Evolutionary conservation across 192 early-diverging fungal genomes (phyloP).

Genomic region (Obelidium mucronatum): DNA sequence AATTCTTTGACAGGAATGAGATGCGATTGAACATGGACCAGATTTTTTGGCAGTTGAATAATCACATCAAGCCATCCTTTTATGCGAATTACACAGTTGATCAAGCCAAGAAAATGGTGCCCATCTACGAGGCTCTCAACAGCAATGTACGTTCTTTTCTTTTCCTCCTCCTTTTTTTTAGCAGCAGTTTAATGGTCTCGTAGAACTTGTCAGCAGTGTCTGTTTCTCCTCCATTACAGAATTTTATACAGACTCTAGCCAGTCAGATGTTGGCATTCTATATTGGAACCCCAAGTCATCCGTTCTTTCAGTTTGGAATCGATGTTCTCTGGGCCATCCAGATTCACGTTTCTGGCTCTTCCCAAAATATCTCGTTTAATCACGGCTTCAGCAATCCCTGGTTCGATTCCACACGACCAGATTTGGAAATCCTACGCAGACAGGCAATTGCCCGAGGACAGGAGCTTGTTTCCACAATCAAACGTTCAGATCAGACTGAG

Average conservation of each 20-base stretch:
- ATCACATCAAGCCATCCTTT: neutral
- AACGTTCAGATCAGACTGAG: neutral
- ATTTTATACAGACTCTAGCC: slow-evolving; percentile 5
- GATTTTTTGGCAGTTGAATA: neutral
- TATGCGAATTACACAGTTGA: neutral
- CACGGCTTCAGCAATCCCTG: slow-evolving; percentile 10
- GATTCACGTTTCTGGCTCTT: neutral
- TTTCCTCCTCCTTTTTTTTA: neutral
- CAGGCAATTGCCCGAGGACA: neutral
- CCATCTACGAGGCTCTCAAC: slow-evolving; percentile 1
- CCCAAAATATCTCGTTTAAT: neutral
- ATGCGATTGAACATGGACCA: slow-evolving; percentile 17
- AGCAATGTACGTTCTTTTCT: neutral
- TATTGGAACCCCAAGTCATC: slow-evolving; percentile 4
- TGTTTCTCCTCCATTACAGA: neutral
- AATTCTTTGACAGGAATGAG: slow-evolving; percentile 14
- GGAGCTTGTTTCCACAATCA: neutral
- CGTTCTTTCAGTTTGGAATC: slow-evolving; percentile 17
- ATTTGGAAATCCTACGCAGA: neutral
- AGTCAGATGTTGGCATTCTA: neutral
- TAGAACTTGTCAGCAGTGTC: slow-evolving; percentile 21
- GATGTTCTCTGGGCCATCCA: neutral
- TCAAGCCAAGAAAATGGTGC: neutral
- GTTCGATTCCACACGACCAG: neutral
- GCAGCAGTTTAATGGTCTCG: neutral